Percentiles rank a stretch among this genome's conserved stretches.
phyloP scores from a whole-genome alignment of 2,329 filamentous ascomycete species.

The Elsinoe batatas region DNA sequence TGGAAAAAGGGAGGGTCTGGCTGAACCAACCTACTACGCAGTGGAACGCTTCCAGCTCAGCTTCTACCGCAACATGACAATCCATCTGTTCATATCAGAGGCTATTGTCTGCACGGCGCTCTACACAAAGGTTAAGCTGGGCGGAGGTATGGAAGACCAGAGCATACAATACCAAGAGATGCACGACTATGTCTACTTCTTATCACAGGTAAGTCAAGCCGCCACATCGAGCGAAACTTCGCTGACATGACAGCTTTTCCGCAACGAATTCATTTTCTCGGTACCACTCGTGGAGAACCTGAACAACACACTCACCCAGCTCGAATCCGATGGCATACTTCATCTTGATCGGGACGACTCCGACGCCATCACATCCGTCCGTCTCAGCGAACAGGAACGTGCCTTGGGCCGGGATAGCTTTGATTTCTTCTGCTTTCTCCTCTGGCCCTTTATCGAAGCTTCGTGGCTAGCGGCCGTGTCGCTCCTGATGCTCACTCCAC shows the following conservation, averaged over 20 bases:
- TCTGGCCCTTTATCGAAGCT: constrained; percentile 97
- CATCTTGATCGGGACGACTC: constrained; percentile 49
- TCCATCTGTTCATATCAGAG: constrained; percentile 92
- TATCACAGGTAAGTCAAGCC: constrained; percentile 50
- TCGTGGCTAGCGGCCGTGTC: constrained; percentile 86
- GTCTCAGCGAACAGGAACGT: constrained; percentile 67
- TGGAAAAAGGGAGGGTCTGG: constrained; percentile 64
- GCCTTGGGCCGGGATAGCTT: constrained; percentile 80
- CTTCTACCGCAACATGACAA: constrained; percentile 99
- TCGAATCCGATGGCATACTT: constrained; percentile 73
- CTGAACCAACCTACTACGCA: constrained; percentile 87
- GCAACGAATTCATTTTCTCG: constrained; percentile 94
- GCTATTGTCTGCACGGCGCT: constrained; percentile 81
- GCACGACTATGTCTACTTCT: constrained; percentile 70
- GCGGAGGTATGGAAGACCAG: constrained; percentile 74
- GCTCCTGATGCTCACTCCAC: constrained; percentile 76
- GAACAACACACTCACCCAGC: constrained; percentile 62
- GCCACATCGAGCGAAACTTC: neutral
- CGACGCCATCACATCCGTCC: constrained; percentile 54
- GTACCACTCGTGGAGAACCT: constrained; percentile 75
- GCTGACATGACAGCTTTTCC: constrained; percentile 56
- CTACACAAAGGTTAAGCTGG: constrained; percentile 83
- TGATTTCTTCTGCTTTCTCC: constrained; percentile 96
- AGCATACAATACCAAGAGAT: constrained; percentile 67
- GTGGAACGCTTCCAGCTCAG: constrained; percentile 92